Base-by-base conservation (phyloP, 495 filamentous ascomycete genomes). In the Mytilinidion resinicola region DNA sequence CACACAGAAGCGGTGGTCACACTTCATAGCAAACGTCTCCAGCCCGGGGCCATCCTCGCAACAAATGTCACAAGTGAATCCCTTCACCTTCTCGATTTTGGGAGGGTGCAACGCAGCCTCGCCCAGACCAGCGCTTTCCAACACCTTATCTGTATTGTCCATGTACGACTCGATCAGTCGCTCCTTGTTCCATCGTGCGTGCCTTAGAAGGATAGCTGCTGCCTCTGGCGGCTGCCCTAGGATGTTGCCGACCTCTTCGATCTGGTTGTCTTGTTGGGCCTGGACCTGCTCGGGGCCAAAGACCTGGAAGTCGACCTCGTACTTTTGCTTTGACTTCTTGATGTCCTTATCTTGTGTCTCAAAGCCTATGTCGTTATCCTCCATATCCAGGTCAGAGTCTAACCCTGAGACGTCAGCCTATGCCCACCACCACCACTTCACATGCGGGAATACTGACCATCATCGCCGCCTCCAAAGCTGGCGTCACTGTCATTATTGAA, bases 171-270 rank as follows among this genome's bases (percentile, higher is more conserved):
- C 93, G 35, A 97, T 91, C 60, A 98, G 72, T 36, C 88, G 83
- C 68, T 98, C 93, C 68, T 95, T 92, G 70, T 96, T 96, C 93
- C 93, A 98, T 64, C 90, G 81, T 47, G 87, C 86, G 69, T 90
- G 83, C 48, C 93, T 87, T 48, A 98, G 76, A 9, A 98, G 76
- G 39, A 98, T 96, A 1, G 90, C 95, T 0, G 85, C 83, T 54
- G 89, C 86, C 74, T 96, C 93, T 63, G 89, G 86, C 9, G 87
- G 84, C 63, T 96, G 81, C 14, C 90, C 87, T 2, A 97, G 77
- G 54, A 98, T 91, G 74, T 83, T 83, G 51, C 91, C 89, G 34
- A 96, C 89, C 67, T 96, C 92, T 65, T 86, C 80, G 55, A 97
- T 80, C 66, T 96, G 86, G 42, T 83, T 78, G 63, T 90, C 82